These are phyloP conservation scores for Talaromyces stipitatus DNA, from an alignment of 495 filamentous ascomycete species.

Conservation along the genomic window DNA sequence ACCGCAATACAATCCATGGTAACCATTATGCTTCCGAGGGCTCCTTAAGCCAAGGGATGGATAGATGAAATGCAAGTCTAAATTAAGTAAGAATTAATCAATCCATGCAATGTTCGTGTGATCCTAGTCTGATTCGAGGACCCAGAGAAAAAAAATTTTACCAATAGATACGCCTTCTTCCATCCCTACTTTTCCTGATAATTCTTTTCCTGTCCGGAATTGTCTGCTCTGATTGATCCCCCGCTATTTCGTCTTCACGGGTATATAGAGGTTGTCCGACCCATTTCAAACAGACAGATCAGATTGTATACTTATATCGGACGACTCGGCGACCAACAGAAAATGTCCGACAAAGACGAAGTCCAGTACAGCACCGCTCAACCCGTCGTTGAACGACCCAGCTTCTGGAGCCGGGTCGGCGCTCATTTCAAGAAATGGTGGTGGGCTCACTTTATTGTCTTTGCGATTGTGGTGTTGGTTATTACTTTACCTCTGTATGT, in stretches of 20 bases:
- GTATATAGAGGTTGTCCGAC: too few species aligned
- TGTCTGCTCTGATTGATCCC: not conserved
- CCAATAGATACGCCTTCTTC: too few species aligned
- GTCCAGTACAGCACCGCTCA: not conserved
- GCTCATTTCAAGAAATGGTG: conserved; percentile 54
- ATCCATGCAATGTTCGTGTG: not conserved
- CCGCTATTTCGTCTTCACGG: not conserved
- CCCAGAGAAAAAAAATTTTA: not conserved
- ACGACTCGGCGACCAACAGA: not conserved
- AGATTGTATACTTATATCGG: not conserved
- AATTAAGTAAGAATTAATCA: too few species aligned
- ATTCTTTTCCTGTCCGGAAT: not conserved
- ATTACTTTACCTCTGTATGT: conserved; percentile 63
- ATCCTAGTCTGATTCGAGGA: not conserved
- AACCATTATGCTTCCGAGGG: too few species aligned
- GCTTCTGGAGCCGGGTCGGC: conserved; percentile 26
- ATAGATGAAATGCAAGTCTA: too few species aligned
- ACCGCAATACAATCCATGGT: too few species aligned
- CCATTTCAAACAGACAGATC: not conserved
- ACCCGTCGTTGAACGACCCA: conserved; percentile 15
- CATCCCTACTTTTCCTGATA: too few species aligned
- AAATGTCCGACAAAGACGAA: not conserved
- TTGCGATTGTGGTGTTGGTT: conserved; percentile 51
- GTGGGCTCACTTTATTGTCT: conserved; percentile 61
- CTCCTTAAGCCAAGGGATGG: too few species aligned